Conservation (phyloP, 2,329 filamentous ascomycete species). For the Aspergillus versicolor region DNA sequence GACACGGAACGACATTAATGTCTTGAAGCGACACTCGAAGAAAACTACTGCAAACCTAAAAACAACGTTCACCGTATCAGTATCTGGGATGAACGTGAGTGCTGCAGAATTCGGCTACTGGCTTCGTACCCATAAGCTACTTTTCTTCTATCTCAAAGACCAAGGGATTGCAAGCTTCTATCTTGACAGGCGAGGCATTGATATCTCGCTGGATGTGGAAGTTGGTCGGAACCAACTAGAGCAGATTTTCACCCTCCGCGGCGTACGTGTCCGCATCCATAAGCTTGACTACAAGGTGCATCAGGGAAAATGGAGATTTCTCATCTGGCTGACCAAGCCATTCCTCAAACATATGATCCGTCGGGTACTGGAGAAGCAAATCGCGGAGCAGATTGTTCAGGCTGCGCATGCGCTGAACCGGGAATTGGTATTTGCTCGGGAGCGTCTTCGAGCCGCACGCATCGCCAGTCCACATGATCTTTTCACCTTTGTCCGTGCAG, state of each 20-base stretch:
- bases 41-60: slow-evolving; percentile 66
- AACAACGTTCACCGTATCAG: slow-evolving; percentile 72
- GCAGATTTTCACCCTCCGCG: slow-evolving; percentile 73
- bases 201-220: slow-evolving; percentile 81
- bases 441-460: slow-evolving; percentile 79
- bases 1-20: slow-evolving; percentile 81
- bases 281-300: slow-evolving; percentile 78
- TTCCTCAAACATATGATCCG: slow-evolving; percentile 77
- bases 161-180: slow-evolving; percentile 82
- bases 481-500: slow-evolving; percentile 77
- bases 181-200: slow-evolving; percentile 82
- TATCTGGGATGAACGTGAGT: slow-evolving; percentile 79
- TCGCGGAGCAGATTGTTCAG: slow-evolving; percentile 69
- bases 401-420: slow-evolving; percentile 73
- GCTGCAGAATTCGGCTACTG: slow-evolving; percentile 90
- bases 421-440: slow-evolving; percentile 81
- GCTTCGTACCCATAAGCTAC: slow-evolving; percentile 73
- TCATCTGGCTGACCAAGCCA: slow-evolving; percentile 82
- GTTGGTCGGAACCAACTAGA: slow-evolving; percentile 76
- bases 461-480: slow-evolving; percentile 79
- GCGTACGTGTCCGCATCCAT: slow-evolving; percentile 78
- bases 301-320: slow-evolving; percentile 68
- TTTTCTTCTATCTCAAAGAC: slow-evolving; percentile 70
- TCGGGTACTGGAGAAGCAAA: slow-evolving; percentile 73
- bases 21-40: slow-evolving; percentile 71